phyloP scores from a whole-genome alignment of 495 filamentous ascomycete species.

The Annulohypoxylon bovei region DNA sequence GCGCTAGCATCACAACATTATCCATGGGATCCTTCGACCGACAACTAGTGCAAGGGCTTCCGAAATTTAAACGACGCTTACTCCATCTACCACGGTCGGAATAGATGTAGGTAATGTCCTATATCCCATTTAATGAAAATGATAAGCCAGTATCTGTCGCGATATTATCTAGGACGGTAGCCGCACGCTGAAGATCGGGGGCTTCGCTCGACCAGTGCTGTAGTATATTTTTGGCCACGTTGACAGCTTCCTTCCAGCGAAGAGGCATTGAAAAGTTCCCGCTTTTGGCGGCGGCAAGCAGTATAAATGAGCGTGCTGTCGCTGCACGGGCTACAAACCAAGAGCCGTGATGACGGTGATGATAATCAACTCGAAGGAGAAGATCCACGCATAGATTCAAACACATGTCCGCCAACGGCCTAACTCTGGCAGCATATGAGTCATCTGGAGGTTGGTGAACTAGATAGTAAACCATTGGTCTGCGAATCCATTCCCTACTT shows the following conservation, averaged over 20 bases:
- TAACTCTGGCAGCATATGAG: neutral
- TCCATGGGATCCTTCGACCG: neutral
- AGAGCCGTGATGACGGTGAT: conserved; percentile 6
- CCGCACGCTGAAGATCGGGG: conserved; percentile 1
- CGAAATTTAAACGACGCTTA: neutral
- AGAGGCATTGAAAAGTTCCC: conserved; percentile 2
- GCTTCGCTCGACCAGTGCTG: conserved; percentile 7
- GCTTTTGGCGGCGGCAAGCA: conserved; percentile 1
- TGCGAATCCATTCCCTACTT: conserved; percentile 5
- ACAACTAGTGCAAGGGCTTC: neutral
- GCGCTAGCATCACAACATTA: neutral
- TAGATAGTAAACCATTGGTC: neutral
- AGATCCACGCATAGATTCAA: conserved; percentile 5
- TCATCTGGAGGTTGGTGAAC: conserved; percentile 2
- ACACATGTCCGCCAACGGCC: neutral
- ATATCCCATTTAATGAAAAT: neutral
- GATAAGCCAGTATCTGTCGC: neutral
- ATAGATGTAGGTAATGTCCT: neutral
- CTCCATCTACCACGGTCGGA: neutral
- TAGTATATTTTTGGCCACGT: neutral
- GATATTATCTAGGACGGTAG: neutral
- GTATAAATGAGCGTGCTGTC: conserved; percentile 1
- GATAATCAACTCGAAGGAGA: conserved; percentile 4
- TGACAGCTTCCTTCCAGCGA: conserved; percentile 1
- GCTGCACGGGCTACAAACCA: conserved; percentile 2